A percentile compares a stretch with the other conserved stretches of the same genome.
Conservation (phyloP, 2,329 filamentous ascomycete species). For the Emergomyces orientalis region DNA sequence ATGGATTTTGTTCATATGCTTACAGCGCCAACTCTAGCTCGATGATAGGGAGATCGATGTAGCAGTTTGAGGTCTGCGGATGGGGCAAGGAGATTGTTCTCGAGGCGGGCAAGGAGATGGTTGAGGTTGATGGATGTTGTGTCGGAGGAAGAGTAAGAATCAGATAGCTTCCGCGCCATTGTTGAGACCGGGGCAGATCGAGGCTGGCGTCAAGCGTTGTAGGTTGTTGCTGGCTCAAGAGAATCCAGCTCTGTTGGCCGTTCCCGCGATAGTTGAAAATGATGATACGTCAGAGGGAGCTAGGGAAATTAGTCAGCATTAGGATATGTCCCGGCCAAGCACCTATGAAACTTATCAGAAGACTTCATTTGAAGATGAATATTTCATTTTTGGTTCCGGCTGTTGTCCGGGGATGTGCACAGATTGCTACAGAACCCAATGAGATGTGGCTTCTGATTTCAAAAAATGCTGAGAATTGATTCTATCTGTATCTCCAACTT, state of each 20-base stretch:
- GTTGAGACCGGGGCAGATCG: not conserved
- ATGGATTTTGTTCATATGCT: constrained; percentile 6
- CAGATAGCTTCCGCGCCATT: constrained; percentile 14
- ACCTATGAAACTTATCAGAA: too few relatives aligned
- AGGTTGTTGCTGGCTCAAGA: not conserved
- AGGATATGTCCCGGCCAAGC: too few relatives aligned
- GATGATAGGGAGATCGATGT: constrained; percentile 34
- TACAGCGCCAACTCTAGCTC: constrained; percentile 35
- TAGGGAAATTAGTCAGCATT: too few relatives aligned
- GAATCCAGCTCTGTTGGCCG: too few relatives aligned
- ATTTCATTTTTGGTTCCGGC: too few relatives aligned
- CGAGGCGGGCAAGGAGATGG: constrained; percentile 36
- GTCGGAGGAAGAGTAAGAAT: constrained; percentile 18
- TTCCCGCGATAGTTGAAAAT: too few relatives aligned
- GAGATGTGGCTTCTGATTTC: not conserved
- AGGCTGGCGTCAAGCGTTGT: not conserved
- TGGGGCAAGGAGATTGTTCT: constrained; percentile 35
- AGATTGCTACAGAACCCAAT: not conserved
- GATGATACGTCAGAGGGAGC: not conserved
- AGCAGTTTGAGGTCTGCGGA: constrained; percentile 30
- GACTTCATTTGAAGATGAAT: too few relatives aligned
- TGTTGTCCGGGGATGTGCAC: too few relatives aligned
- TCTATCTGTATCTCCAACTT: too few relatives aligned
- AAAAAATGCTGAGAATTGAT: not conserved
- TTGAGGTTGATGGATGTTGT: constrained; percentile 32